Percentiles rank a stretch among this genome's conserved stretches.
phyloP scores from a whole-genome alignment of 257 asterid genomes.

The Solanum piurae region DNA sequence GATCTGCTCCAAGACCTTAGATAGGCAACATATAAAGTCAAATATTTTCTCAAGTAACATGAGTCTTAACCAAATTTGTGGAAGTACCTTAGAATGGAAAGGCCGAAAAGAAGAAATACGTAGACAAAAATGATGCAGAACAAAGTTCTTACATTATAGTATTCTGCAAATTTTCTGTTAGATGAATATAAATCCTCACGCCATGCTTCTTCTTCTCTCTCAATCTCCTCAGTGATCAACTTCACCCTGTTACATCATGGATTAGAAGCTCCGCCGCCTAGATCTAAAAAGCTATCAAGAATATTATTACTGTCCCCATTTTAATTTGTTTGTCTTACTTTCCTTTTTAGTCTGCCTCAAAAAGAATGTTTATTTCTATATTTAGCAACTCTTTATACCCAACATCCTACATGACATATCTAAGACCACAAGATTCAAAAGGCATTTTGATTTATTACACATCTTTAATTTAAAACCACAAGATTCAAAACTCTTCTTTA shows the following conservation, averaged over 20 bases:
- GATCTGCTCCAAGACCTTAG: constrained; percentile 95
- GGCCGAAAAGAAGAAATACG: neutral
- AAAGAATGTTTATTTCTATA: neutral
- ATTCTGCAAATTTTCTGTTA: constrained; percentile 93
- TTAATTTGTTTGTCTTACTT: neutral
- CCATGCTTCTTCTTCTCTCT: constrained; percentile 93
- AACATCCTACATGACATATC: neutral
- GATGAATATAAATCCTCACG: constrained; percentile 88
- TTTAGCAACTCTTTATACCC: neutral
- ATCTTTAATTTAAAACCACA: neutral
- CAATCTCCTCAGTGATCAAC: constrained; percentile 86
- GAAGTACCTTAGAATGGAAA: neutral
- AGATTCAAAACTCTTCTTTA: neutral
- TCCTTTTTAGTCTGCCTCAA: neutral
- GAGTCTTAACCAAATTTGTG: neutral
- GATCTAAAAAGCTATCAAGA: neutral
- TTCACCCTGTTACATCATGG: constrained; percentile 58
- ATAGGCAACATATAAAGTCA: constrained; percentile 18
- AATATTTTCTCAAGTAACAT: neutral
- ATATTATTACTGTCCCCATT: neutral
- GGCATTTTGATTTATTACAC: neutral
- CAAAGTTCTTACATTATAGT: constrained; percentile 50
- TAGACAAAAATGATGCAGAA: neutral
- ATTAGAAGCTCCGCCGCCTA: neutral
- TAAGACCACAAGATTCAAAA: neutral